Evolutionary conservation across 306 rosid species (phyloP), one percentile per base, ranked within the genome.

Genomic region (Lablab purpureus): DNA sequence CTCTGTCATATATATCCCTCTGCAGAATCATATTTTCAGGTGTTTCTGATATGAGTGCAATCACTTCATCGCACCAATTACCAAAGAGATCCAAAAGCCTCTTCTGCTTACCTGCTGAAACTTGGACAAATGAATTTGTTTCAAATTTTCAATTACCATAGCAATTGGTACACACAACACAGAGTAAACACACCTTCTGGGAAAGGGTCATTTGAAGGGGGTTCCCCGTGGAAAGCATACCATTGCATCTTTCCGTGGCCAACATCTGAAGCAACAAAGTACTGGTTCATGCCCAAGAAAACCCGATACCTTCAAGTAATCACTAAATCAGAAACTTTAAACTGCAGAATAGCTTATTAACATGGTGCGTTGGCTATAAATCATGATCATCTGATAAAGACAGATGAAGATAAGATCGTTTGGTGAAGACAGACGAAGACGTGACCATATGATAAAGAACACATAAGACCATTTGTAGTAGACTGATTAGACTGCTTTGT

Each of bases 1-100:
- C 89, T 45, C 86, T 82, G 55, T 86, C 89, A 58, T 86, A 86
- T 79, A 86, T 83, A 67, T 86, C 80, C 70, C 89, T 86, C 74
- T 67, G 84, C 56, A 82, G 27, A 65, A 86, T 82, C 85, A 83
- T 76, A 45, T 71, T 13, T 36, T 86, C 87, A 50, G 50, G 78
- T 76, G 89, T 86, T 76, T 86, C 83, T 83, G 83, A 79, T 72
- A 86, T 79, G 17, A 86, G 77, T 58, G 58, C 36, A 5, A 25
- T 66, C 83, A 83, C 89, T 65, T 86, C 87, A 74, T 59, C 59
- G 74, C 87, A 86, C 87, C 89, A 86, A 5, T 80, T 80, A 22
- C 85, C 77, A 75, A 79, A 86, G 36, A 83, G 56, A 59, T 67
- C 78, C 73, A 65, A 2, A 54, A 86, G 60, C 51, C 81, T 86